Evolutionary conservation across 805 yeast species (phyloP), one percentile per base, ranked within the genome.

Genomic region (Yamadazyma laniorum): DNA sequence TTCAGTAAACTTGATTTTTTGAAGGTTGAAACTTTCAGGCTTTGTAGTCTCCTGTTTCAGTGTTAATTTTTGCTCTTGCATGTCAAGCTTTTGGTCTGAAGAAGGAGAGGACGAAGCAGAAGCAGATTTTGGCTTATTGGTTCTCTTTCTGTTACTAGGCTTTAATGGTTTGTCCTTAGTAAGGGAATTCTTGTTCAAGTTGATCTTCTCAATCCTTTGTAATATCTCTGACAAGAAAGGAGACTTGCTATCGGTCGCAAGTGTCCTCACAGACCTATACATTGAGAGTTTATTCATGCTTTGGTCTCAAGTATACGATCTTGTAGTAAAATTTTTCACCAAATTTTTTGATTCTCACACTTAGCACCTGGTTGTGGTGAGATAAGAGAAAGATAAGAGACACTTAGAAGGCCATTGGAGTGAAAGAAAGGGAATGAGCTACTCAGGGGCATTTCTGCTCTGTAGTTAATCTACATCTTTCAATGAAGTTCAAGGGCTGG

Each of bases 201-300:
- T 43, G 18, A 46, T 38, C 25, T 46, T 46, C 30, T 67, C 70
- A 39, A 67, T 60, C 47, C 70, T 54, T 32, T 56, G 56, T 52
- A 67, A 60, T 42, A 67, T 52, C 26, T 56, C 60, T n/a, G 67
- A 55, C 45, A 66, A 54, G 35, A 63, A 63, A 23, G 46, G 39
- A 1, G 51, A 36, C 15, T 47, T 46, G 3, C 23, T 32, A 19
- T 33, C 27, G 9, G 44, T 32, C 9, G 50, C 39, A 12, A 37
- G 37, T 17, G n/a, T 6, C 22, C 50, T 46, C 21, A 41, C 21
- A n/a, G 35, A 27, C 25, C 38, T 38, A 18, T 17, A 25, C 26
- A 25, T 29, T 14, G n/a, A 15, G 12, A 14, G 26, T 25, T 25
- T 36, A 12, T 25, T 29, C 40, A 36, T 36, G 21, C 16, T 25